These are phyloP conservation scores for Boletus rufocinnamomeus DNA, from an alignment of 768 basidiomycete genomes.

Conservation along the genomic window DNA sequence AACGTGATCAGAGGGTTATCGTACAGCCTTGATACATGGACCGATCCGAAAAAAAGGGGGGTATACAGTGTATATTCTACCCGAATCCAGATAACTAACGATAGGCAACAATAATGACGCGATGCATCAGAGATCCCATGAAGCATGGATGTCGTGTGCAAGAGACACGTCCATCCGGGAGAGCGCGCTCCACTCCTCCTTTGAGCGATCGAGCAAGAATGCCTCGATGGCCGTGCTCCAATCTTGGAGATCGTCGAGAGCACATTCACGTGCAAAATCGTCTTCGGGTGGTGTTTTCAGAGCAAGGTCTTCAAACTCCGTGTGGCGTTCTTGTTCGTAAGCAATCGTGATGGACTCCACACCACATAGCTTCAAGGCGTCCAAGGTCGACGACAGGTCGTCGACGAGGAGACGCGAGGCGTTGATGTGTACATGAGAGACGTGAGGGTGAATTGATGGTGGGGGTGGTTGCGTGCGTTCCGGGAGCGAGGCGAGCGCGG, in stretches of 20 bases:
- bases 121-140: constrained; percentile 26
- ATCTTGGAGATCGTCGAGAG: constrained; percentile 34
- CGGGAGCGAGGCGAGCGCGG: constrained; percentile 22
- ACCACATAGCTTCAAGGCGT: constrained; percentile 15
- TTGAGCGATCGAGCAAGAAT: constrained; percentile 20
- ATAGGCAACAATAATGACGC: background rate
- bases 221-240: constrained; percentile 26
- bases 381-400: constrained; percentile 26
- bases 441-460: background rate
- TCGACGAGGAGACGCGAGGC: constrained; percentile 29
- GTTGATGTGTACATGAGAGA: constrained; percentile 28
- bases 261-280: constrained; percentile 32
- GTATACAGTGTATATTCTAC: background rate
- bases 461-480: background rate
- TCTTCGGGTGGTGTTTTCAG: constrained; percentile 15
- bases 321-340: constrained; percentile 18
- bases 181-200: constrained; percentile 21
- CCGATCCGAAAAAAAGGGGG: background rate
- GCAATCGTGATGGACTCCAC: constrained; percentile 27
- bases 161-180: constrained; percentile 22
- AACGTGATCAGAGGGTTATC: background rate
- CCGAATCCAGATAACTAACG: background rate
- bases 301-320: background rate
- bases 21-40: constrained; percentile 6
- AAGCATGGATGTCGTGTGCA: constrained; percentile 16